These are phyloP conservation scores for Herpetospermum pedunculosum DNA, from an alignment of 306 rosid genomes.

Conservation along the genomic window DNA sequence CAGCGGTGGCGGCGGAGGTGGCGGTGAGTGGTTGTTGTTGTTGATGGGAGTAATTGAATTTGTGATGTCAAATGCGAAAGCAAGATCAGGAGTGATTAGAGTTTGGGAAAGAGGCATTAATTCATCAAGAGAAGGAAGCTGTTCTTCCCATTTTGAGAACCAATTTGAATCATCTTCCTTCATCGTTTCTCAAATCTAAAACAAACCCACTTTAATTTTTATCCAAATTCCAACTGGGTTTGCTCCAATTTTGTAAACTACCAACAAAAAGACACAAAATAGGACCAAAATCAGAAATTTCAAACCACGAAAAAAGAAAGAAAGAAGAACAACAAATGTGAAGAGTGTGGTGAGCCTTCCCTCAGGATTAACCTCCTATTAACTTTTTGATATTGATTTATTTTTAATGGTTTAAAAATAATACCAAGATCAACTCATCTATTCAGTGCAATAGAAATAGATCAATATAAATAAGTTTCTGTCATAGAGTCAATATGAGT, in stretches of 20 bases:
- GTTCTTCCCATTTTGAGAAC: conserved; percentile 77
- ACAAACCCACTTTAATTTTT: not conserved
- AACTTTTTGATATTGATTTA: too few species aligned
- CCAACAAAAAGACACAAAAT: not conserved
- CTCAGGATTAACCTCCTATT: too few species aligned
- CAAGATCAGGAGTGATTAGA: conserved; percentile 92
- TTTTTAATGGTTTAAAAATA: too few species aligned
- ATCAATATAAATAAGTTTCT: too few species aligned
- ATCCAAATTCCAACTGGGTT: not conserved
- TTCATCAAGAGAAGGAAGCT: conserved; percentile 64
- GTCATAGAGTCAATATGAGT: too few species aligned
- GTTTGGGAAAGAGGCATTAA: conserved; percentile 83
- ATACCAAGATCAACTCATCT: too few species aligned
- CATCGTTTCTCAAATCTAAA: conserved; percentile 26
- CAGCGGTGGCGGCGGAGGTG: not conserved
- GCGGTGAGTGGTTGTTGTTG: conserved; percentile 10
- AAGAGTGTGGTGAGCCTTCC: conserved; percentile 6
- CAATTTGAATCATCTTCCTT: conserved; percentile 81
- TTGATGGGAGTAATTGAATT: conserved; percentile 16
- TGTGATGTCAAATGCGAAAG: conserved; percentile 71
- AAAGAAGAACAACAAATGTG: not conserved
- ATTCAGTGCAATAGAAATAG: too few species aligned
- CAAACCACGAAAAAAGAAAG: not conserved
- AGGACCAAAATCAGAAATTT: not conserved
- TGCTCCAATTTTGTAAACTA: not conserved